Base-by-base conservation (phyloP, 805 yeast species). In the Suhomyces canberraensis region DNA sequence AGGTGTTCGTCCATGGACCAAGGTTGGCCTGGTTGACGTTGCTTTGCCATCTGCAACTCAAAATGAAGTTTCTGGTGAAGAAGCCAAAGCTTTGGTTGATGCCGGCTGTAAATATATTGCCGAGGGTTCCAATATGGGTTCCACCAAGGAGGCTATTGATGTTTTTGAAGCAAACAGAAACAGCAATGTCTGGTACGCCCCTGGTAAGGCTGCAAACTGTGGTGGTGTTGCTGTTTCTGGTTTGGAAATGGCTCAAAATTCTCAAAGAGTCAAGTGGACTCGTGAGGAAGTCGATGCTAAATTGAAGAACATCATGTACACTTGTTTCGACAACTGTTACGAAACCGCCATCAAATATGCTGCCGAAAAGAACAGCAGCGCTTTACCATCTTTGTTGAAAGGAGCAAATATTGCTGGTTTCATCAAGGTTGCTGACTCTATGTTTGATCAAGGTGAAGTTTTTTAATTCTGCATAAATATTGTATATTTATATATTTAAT, bases 151-250 rank as follows among this genome's bases (percentile, higher is more conserved):
- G 66, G 98, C 98, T 52, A 88, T 91, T 52, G 88, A 83, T 51
- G 89, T 86, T 45, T 91, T 90, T 56, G 98, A 91, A 79, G 86
- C 84, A 56, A 79, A 76, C 66, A 80, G 91, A 75, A 32, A 66
- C 48, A 60, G 66, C 51, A 60, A 70, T 35, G 86, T 89, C 69
- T 91, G 98, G 98, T 91, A 90, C 73, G 98, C 95, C 58, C 97
- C 97, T 64, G 98, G 97, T 72, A 91, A 91, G 80, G 97, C 97
- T 54, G 91, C 97, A 59, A 91, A 91, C 81, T 84, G 95, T 74
- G 98, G 98, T 74, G 98, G 98, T 81, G 98, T 91, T 55, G 95
- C 96, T 41, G 97, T 90, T 41, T 88, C 96, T 42, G 98, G 97
- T 61, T 78, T 91, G 51, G 98, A 91, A 78, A 93, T 91, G 98